Evolutionary conservation across 2,329 filamentous ascomycete species (phyloP).

Genomic region (Colletotrichum sojae): DNA sequence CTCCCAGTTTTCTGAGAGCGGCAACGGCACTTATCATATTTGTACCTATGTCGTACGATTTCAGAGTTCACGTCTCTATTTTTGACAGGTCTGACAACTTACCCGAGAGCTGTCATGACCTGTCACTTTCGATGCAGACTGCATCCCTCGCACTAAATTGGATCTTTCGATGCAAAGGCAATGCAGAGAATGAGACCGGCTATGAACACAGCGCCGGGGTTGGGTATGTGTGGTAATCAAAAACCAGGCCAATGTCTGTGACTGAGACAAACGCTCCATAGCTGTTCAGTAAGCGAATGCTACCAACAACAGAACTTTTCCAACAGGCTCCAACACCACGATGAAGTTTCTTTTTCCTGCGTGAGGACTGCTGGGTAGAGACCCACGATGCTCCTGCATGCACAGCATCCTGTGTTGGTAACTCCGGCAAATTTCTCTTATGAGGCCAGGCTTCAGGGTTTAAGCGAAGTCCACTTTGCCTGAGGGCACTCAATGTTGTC

Average conservation of each 20-base stretch:
- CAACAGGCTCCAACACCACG: not conserved
- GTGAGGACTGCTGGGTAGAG: not conserved
- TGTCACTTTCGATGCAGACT: not conserved
- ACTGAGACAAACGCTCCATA: not conserved
- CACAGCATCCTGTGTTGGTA: not conserved
- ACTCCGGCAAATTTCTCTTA: too few species aligned
- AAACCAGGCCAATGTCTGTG: not conserved
- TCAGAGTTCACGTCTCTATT: not conserved
- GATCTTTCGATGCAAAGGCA: not conserved
- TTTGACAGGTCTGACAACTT: constrained; percentile 9
- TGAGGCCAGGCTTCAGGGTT: too few species aligned
- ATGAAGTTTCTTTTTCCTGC: not conserved
- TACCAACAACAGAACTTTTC: not conserved
- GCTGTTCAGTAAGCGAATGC: not conserved
- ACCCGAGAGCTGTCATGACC: constrained; percentile 11
- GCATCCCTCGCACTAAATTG: not conserved
- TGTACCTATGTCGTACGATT: constrained; percentile 2
- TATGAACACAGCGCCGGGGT: not conserved
- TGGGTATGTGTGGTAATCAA: not conserved
- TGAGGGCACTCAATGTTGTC: too few species aligned
- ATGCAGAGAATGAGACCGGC: not conserved
- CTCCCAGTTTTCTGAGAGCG: not conserved
- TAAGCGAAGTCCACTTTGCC: too few species aligned
- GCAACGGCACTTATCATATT: not conserved
- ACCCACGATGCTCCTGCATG: not conserved